Percentiles rank a stretch among this genome's conserved stretches.
Conservation (phyloP, 2,329 filamentous ascomycete species). For the Ophiostoma fasciatum region DNA sequence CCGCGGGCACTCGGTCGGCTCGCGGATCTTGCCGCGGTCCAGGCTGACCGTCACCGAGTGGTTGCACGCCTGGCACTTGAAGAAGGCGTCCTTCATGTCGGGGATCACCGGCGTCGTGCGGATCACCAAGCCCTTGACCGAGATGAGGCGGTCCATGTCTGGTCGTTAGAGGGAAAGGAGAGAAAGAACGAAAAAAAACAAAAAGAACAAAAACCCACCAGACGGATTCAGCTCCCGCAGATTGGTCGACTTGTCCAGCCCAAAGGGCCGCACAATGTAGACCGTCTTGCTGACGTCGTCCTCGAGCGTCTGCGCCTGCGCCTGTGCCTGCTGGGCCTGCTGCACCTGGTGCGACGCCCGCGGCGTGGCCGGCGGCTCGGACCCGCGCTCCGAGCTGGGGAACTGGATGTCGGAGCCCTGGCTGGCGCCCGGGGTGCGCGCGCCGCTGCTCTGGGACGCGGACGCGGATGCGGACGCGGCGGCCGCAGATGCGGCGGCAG, state of each 20-base stretch:
- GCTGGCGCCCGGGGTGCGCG: slow-evolving; percentile 4
- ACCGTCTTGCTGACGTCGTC: slow-evolving; percentile 64
- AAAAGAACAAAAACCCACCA: slow-evolving; percentile 28
- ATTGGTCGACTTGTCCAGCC: slow-evolving; percentile 74
- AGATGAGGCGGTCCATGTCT: slow-evolving; percentile 93
- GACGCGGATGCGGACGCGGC: too few species aligned
- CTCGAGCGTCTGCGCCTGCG: slow-evolving; percentile 38
- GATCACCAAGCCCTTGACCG: slow-evolving; percentile 91
- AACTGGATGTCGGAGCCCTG: slow-evolving; percentile 62
- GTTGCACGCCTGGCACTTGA: slow-evolving; percentile 86
- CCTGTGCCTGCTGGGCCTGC: slow-evolving; percentile 17
- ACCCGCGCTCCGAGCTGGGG: slow-evolving; percentile 62
- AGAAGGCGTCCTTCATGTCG: slow-evolving; percentile 98
- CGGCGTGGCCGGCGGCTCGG: slow-evolving; percentile 29
- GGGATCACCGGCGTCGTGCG: slow-evolving; percentile 91
- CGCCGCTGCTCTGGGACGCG: slow-evolving; percentile 18
- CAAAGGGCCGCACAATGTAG: slow-evolving; percentile 82
- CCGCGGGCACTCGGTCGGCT: slow-evolving; percentile 81
- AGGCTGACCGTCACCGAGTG: slow-evolving; percentile 83
- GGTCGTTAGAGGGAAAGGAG: slow-evolving; percentile 7
- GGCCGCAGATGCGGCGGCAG: neutral
- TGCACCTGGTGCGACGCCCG: slow-evolving; percentile 27
- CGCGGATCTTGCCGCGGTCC: slow-evolving; percentile 89
- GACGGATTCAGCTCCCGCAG: slow-evolving; percentile 87
- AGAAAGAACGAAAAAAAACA: neutral